These are phyloP conservation scores for Linanthus parryae DNA, from an alignment of 148 eudicot genomes.

Conservation along the genomic window DNA sequence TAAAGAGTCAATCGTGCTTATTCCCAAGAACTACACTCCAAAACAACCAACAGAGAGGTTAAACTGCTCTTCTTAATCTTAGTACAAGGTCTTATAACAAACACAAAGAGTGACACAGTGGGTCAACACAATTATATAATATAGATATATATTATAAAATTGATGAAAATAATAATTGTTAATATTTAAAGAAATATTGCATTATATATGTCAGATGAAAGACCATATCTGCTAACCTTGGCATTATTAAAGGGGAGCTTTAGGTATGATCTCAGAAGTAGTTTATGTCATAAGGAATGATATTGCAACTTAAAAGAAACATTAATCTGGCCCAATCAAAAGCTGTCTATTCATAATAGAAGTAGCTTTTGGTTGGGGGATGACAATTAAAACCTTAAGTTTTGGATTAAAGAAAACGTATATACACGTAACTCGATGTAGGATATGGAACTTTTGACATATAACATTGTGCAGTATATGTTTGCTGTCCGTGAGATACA, in stretches of 20 bases:
- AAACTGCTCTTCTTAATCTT: slow-evolving; percentile 2
- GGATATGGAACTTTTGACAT: too few species aligned
- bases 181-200: not conserved
- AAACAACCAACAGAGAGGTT: slow-evolving; percentile 10
- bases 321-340: slow-evolving; percentile 4
- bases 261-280: too few species aligned
- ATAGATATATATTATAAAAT: not conserved
- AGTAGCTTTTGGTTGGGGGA: not conserved
- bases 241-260: not conserved
- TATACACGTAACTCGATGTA: too few species aligned
- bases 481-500: too few species aligned
- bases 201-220: not conserved
- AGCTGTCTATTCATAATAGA: not conserved
- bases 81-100: too few species aligned
- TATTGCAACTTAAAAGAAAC: too few species aligned
- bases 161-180: not conserved
- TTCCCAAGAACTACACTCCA: slow-evolving; percentile 13
- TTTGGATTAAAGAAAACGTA: too few species aligned
- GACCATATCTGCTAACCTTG: not conserved
- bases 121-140: not conserved
- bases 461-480: too few species aligned
- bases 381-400: too few species aligned
- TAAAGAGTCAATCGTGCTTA: not conserved
- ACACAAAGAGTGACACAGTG: not conserved
- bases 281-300: too few species aligned